A percentile compares a stretch with the other conserved stretches of the same genome.
phyloP scores from a whole-genome alignment of 768 basidiomycete genomes.

The Coprinopsis strossmayeri region DNA sequence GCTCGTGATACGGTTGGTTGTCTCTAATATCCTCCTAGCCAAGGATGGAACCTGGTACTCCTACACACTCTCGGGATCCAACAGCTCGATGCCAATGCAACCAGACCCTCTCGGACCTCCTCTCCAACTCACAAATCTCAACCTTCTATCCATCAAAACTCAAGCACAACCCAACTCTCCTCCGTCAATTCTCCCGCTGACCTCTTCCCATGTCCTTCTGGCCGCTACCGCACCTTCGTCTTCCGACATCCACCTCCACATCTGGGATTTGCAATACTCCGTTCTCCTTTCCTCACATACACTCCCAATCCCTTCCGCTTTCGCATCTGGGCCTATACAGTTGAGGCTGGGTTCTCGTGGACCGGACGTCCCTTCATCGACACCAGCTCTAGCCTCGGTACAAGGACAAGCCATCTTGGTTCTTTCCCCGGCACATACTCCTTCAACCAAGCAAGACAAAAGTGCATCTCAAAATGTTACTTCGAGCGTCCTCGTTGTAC shows the following conservation, averaged over 20 bases:
- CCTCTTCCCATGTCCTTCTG: constrained; percentile 54
- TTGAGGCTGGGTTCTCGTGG: not conserved
- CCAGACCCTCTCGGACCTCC: constrained; percentile 23
- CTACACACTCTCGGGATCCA: constrained; percentile 21
- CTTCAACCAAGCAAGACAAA: constrained; percentile 16
- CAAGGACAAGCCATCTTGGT: constrained; percentile 47
- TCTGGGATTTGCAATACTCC: constrained; percentile 68
- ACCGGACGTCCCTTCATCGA: constrained; percentile 14
- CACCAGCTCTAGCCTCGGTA: constrained; percentile 9
- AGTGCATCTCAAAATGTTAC: constrained; percentile 21
- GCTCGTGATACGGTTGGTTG: not conserved
- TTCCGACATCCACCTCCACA: constrained; percentile 43
- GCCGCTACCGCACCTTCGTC: constrained; percentile 31
- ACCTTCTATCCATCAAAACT: constrained; percentile 8
- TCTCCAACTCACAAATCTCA: constrained; percentile 19
- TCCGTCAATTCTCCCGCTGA: constrained; percentile 34
- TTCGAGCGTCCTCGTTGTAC: constrained; percentile 55
- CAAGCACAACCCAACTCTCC: constrained; percentile 21
- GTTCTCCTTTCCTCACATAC: constrained; percentile 51
- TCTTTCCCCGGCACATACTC: constrained; percentile 27
- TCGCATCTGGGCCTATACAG: constrained; percentile 22
- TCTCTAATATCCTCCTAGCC: constrained; percentile 23
- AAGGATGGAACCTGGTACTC: constrained; percentile 37
- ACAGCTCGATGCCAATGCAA: constrained; percentile 22
- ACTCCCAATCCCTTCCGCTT: constrained; percentile 41